A percentile compares a stretch with the other conserved stretches of the same genome.
These are phyloP conservation scores for Chaetomium globosum DNA, from an alignment of 2,329 filamentous ascomycete genomes.

Conservation along the genomic window DNA sequence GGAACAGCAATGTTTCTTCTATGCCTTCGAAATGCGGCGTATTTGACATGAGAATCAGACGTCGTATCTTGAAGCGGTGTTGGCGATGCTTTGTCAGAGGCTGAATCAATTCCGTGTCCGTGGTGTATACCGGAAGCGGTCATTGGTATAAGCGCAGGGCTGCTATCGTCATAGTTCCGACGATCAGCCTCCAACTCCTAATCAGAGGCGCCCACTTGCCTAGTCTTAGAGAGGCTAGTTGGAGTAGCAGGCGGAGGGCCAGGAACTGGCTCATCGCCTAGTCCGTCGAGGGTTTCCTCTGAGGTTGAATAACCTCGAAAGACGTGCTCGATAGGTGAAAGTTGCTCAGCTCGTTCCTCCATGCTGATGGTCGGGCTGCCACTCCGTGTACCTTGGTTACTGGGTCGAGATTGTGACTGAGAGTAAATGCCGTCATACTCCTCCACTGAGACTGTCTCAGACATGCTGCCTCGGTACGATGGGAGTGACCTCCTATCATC, in stretches of 20 bases:
- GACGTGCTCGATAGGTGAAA: not conserved
- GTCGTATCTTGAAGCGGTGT: not conserved
- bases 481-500: slow-evolving; percentile 52
- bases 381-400: not conserved
- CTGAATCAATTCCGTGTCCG: not conserved
- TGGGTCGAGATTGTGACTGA: not conserved
- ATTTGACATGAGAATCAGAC: not conserved
- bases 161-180: not conserved
- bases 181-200: slow-evolving; percentile 2
- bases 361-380: not conserved
- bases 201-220: not conserved
- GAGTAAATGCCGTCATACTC: slow-evolving; percentile 50
- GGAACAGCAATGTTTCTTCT: slow-evolving; percentile 23
- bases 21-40: slow-evolving; percentile 11
- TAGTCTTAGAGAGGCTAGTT: not conserved
- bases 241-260: too few relatives aligned
- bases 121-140: not conserved
- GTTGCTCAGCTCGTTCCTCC: not conserved
- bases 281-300: not conserved
- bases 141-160: not conserved
- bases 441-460: slow-evolving; percentile 61
- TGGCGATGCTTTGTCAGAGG: not conserved
- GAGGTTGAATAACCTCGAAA: not conserved
- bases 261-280: too few relatives aligned
- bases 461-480: slow-evolving; percentile 55